These are phyloP conservation scores for Starmerella bombicola DNA, from an alignment of 805 yeast genomes.

Conservation along the genomic window DNA sequence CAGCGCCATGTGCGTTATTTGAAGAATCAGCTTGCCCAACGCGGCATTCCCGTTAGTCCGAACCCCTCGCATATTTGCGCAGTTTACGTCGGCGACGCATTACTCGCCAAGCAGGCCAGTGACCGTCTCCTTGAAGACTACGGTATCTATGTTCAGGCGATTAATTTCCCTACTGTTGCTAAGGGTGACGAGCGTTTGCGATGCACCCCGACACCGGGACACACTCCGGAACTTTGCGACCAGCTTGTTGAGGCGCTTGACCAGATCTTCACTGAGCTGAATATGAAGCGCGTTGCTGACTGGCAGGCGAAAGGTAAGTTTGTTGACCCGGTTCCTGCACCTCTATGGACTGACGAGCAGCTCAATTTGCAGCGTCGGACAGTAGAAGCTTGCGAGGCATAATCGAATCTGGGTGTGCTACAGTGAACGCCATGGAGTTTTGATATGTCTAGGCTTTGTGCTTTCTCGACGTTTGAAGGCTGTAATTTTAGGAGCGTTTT, in stretches of 20 bases:
- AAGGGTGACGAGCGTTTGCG: constrained; percentile 92
- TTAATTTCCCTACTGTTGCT: constrained; percentile 95
- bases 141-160: constrained; percentile 91
- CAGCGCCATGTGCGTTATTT: constrained; percentile 79
- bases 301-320: constrained; percentile 61
- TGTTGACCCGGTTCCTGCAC: constrained; percentile 29
- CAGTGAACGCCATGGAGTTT: too few relatives aligned
- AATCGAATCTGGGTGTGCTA: too few relatives aligned
- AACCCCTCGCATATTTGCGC: constrained; percentile 98
- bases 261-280: constrained; percentile 61
- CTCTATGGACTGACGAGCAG: constrained; percentile 82
- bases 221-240: constrained; percentile 62
- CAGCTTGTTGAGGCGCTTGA: constrained; percentile 68
- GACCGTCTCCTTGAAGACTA: constrained; percentile 75
- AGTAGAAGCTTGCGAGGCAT: too few relatives aligned
- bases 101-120: constrained; percentile 79
- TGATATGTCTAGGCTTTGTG: too few relatives aligned
- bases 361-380: constrained; percentile 30
- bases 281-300: constrained; percentile 59
- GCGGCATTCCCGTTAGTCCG: constrained; percentile 91
- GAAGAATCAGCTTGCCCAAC: constrained; percentile 49
- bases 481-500: too few relatives aligned
- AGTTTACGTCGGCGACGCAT: constrained; percentile 86
- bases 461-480: too few relatives aligned
- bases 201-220: constrained; percentile 99